Conservation (phyloP, 2,329 filamentous ascomycete species). For the Cladophialophora carrionii region DNA sequence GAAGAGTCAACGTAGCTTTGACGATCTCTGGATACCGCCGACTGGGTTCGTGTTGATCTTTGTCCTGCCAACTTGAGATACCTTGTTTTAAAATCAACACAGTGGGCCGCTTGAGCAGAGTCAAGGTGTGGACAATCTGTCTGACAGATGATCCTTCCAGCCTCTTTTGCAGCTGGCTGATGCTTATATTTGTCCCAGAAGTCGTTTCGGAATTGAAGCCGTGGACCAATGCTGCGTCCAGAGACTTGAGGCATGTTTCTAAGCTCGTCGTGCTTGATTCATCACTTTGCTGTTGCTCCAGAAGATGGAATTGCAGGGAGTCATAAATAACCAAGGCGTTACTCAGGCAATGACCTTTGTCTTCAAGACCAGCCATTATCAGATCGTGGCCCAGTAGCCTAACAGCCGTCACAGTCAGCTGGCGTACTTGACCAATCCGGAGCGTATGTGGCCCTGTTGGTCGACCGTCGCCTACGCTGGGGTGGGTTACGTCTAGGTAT, state of each 20-base stretch:
- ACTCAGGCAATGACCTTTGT: neutral
- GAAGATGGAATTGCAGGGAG: conserved; percentile 10
- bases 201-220: conserved; percentile 9
- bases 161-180: conserved; percentile 8
- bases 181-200: neutral
- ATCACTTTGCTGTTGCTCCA: neutral
- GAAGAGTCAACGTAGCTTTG: neutral
- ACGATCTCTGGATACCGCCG: neutral
- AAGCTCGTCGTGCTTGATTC: neutral
- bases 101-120: conserved; percentile 36
- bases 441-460: conserved; percentile 32
- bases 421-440: conserved; percentile 57
- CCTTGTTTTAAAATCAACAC: conserved; percentile 42
- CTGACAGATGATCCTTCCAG: conserved; percentile 4
- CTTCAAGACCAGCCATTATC: conserved; percentile 42
- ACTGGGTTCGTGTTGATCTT: neutral
- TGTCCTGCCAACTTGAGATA: neutral
- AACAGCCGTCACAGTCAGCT: conserved; percentile 56
- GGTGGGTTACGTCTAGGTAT: conserved; percentile 15
- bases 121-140: conserved; percentile 5
- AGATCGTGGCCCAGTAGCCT: conserved; percentile 52
- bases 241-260: conserved; percentile 21
- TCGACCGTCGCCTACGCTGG: conserved; percentile 41
- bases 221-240: conserved; percentile 13
- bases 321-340: conserved; percentile 16